phyloP scores from a whole-genome alignment of 1,139 yeast genomes.

The Blastobotrys proliferans region DNA sequence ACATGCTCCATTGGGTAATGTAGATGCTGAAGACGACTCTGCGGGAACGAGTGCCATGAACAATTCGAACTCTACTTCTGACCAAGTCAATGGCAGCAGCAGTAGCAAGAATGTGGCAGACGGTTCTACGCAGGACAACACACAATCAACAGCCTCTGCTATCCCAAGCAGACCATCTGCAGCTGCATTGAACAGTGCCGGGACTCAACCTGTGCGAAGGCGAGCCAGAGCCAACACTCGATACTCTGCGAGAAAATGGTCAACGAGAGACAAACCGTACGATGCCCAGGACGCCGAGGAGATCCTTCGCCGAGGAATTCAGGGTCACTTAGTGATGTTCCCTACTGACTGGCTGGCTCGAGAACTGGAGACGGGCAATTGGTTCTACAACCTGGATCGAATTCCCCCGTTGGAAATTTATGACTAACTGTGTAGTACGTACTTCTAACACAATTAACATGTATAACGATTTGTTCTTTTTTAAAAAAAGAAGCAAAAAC shows the following conservation, averaged over 20 bases:
- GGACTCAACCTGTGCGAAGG: neutral
- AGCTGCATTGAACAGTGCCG: neutral
- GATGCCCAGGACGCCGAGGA: constrained; percentile 76
- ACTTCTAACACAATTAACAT: neutral
- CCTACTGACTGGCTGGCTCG: constrained; percentile 87
- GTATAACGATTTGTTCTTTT: neutral
- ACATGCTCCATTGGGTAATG: constrained; percentile 25
- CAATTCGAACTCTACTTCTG: neutral
- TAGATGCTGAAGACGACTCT: constrained; percentile 13
- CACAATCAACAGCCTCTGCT: constrained; percentile 1
- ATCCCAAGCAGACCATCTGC: neutral
- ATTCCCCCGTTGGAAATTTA: constrained; percentile 94
- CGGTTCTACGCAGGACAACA: neutral
- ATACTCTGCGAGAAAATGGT: constrained; percentile 14
- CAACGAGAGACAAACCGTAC: constrained; percentile 38
- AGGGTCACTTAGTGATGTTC: constrained; percentile 84
- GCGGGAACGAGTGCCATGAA: constrained; percentile 3
- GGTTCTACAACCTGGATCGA: constrained; percentile 93
- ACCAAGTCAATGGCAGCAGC: neutral
- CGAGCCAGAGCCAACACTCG: constrained; percentile 14
- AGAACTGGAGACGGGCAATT: constrained; percentile 80
- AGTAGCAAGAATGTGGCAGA: neutral
- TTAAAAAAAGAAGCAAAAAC: too few relatives aligned
- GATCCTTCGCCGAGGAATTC: constrained; percentile 59
- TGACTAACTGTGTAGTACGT: too few relatives aligned